A percentile compares a stretch with the other conserved stretches of the same genome.
phyloP scores from a whole-genome alignment of 345 rosid genomes.

The Salix caprea region DNA sequence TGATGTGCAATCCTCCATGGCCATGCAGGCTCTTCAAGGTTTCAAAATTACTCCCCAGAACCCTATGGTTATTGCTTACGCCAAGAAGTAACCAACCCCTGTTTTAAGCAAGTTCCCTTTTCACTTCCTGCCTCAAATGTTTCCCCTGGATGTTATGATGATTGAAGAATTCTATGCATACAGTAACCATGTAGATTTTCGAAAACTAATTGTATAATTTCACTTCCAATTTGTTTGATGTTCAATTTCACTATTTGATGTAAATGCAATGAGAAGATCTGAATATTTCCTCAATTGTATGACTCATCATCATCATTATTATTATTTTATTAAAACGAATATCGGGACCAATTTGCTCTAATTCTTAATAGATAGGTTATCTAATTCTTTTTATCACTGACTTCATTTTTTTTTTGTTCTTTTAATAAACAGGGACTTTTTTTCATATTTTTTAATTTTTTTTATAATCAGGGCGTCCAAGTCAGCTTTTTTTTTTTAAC shows the following conservation, averaged over 20 bases:
- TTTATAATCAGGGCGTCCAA: no score
- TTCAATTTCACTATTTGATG: neutral
- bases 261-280: neutral
- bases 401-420: no score
- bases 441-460: no score
- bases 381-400: no score
- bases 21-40: slow-evolving; percentile 87
- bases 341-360: no score
- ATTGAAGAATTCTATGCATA: slow-evolving; percentile 3
- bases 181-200: neutral
- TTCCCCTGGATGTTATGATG: neutral
- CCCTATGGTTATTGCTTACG: slow-evolving; percentile 81
- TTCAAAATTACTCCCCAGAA: slow-evolving; percentile 82
- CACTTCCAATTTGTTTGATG: neutral
- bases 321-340: no score
- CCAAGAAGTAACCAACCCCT: slow-evolving; percentile 56
- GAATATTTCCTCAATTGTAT: neutral
- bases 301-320: no score
- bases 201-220: neutral
- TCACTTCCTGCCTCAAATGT: neutral
- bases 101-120: neutral
- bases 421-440: no score
- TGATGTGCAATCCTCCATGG: slow-evolving; percentile 73
- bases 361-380: no score
- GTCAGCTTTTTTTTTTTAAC: no score